Conservation (phyloP, 106 monocot species). For the Apostasia ramifera region DNA sequence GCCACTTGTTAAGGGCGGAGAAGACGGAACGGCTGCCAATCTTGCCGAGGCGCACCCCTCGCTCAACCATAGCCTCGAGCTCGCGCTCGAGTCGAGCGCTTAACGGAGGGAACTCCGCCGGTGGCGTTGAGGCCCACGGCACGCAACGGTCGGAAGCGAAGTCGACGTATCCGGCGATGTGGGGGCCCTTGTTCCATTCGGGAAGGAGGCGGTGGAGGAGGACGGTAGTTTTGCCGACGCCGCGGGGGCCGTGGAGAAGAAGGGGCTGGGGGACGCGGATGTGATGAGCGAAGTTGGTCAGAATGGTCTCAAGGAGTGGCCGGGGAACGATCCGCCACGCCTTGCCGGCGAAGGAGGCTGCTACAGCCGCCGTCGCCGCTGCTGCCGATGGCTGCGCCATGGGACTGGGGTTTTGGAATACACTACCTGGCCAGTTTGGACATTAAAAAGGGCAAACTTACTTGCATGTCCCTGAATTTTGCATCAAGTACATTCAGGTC, state of each 20-base stretch:
- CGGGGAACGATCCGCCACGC: slow-evolving; percentile 72
- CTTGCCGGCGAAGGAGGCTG: slow-evolving; percentile 14
- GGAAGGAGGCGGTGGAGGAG: slow-evolving; percentile 66
- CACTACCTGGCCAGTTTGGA: not conserved
- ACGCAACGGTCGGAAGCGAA: slow-evolving; percentile 29
- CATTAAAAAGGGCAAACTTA: too few relatives aligned
- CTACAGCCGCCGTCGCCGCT: slow-evolving; percentile 4
- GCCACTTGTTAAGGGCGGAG: slow-evolving; percentile 42
- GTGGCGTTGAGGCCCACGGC: slow-evolving; percentile 24
- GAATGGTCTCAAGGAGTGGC: slow-evolving; percentile 78
- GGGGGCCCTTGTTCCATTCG: slow-evolving; percentile 59
- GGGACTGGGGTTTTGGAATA: not conserved
- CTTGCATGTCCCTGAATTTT: too few relatives aligned
- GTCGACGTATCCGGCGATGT: slow-evolving; percentile 72
- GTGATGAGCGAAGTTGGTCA: slow-evolving; percentile 76
- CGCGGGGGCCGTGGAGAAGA: slow-evolving; percentile 94
- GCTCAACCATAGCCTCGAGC: slow-evolving; percentile 51
- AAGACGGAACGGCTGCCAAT: slow-evolving; percentile 50
- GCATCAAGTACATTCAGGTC: too few relatives aligned
- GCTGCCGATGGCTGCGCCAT: slow-evolving; percentile 9
- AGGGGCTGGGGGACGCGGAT: slow-evolving; percentile 86
- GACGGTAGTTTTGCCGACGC: slow-evolving; percentile 83
- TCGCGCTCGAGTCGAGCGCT: slow-evolving; percentile 34
- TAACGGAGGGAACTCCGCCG: slow-evolving; percentile 18
- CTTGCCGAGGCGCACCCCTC: slow-evolving; percentile 54